phyloP scores from a whole-genome alignment of 805 yeast species.

The Hanseniaspora mollemarum region DNA sequence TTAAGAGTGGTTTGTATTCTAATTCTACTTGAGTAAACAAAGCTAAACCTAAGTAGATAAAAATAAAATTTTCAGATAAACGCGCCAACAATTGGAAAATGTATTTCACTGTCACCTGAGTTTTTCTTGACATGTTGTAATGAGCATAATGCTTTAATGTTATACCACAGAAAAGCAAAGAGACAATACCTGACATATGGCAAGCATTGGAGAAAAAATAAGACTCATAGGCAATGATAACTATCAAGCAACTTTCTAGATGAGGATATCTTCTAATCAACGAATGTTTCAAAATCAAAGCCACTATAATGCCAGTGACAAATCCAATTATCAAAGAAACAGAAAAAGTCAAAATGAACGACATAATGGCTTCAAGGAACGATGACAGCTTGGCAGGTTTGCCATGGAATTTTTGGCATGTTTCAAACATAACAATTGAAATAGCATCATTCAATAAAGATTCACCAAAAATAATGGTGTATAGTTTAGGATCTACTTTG shows the following conservation, averaged over 20 bases:
- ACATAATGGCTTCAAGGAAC: slow-evolving; percentile 86
- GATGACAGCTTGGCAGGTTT: slow-evolving; percentile 61
- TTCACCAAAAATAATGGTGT: slow-evolving; percentile 95
- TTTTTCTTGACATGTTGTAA: slow-evolving; percentile 91
- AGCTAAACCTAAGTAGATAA: slow-evolving; percentile 87
- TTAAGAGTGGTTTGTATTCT: slow-evolving; percentile 85
- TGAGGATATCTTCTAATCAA: slow-evolving; percentile 92
- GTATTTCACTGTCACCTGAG: slow-evolving; percentile 92
- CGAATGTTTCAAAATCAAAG: slow-evolving; percentile 80
- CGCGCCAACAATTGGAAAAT: slow-evolving; percentile 91
- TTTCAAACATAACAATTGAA: slow-evolving; percentile 97
- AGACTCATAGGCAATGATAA: slow-evolving; percentile 86
- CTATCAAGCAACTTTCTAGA: slow-evolving; percentile 85
- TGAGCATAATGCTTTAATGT: slow-evolving; percentile 95
- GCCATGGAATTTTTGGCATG: slow-evolving; percentile 93
- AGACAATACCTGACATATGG: slow-evolving; percentile 97
- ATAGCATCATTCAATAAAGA: slow-evolving; percentile 92
- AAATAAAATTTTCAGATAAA: slow-evolving; percentile 89
- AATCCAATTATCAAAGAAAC: slow-evolving; percentile 84
- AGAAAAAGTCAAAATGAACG: slow-evolving; percentile 86
- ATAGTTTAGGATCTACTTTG: slow-evolving; percentile 93
- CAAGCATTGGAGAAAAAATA: slow-evolving; percentile 97
- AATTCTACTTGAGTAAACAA: slow-evolving; percentile 91
- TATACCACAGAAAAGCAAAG: slow-evolving; percentile 88
- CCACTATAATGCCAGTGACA: slow-evolving; percentile 76